These are phyloP conservation scores for Epichloe aotearoae DNA, from an alignment of 2,329 filamentous ascomycete genomes.

Conservation along the genomic window DNA sequence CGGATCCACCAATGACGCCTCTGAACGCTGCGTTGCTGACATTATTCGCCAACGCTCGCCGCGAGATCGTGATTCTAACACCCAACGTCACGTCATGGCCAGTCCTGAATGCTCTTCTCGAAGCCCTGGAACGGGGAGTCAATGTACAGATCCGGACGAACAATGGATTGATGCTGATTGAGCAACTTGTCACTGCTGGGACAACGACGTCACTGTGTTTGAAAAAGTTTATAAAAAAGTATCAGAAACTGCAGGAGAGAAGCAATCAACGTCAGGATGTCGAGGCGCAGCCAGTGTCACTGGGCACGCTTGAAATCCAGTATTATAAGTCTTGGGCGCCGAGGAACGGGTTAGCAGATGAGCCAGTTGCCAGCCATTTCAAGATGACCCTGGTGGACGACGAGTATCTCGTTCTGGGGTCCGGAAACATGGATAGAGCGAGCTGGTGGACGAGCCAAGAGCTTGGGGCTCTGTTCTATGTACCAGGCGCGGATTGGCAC, in stretches of 20 bases:
- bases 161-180: conserved; percentile 58
- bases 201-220: conserved; percentile 59
- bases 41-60: conserved; percentile 43
- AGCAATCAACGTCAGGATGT: conserved; percentile 13
- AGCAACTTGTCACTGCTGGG: conserved; percentile 69
- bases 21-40: conserved; percentile 53
- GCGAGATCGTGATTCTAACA: conserved; percentile 55
- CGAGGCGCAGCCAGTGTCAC: conserved; percentile 27
- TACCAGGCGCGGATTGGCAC: conserved; percentile 23
- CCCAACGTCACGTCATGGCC: conserved; percentile 63
- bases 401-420: conserved; percentile 56
- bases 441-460: conserved; percentile 85
- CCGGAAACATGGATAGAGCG: conserved; percentile 72
- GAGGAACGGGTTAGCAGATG: conserved; percentile 23
- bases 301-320: conserved; percentile 41
- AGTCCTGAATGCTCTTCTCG: conserved; percentile 47
- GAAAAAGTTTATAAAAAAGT: conserved; percentile 41
- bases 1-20: conserved; percentile 46
- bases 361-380: conserved; percentile 62
- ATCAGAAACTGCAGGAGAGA: conserved; percentile 23
- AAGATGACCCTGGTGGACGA: conserved; percentile 66
- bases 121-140: conserved; percentile 51
- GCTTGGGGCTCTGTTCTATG: conserved; percentile 50
- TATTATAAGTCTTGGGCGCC: conserved; percentile 38
- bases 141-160: conserved; percentile 56